These are phyloP conservation scores for Wickerhamomyces bovis DNA, from an alignment of 805 yeast genomes.

Conservation along the genomic window DNA sequence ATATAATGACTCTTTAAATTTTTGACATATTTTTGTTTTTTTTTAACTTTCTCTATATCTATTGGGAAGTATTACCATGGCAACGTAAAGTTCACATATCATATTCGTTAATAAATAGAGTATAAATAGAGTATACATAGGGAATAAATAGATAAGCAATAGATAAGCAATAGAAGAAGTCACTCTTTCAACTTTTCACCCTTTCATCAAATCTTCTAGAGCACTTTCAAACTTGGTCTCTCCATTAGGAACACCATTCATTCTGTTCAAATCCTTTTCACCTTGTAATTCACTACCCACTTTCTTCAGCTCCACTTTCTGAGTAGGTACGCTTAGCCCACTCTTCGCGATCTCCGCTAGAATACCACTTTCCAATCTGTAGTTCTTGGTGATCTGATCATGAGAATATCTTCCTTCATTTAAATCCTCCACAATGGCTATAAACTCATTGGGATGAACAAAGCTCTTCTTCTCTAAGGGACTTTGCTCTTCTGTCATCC, in stretches of 20 bases:
- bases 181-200: too few species aligned
- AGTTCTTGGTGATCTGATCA: slow-evolving; percentile 10
- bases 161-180: too few species aligned
- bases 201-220: slow-evolving; percentile 10
- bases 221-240: slow-evolving; percentile 12
- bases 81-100: too few species aligned
- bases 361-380: slow-evolving; percentile 7
- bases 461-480: not conserved
- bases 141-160: too few species aligned
- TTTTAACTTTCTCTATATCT: too few species aligned
- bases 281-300: slow-evolving; percentile 5
- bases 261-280: slow-evolving; percentile 9
- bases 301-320: slow-evolving; percentile 1
- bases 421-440: slow-evolving; percentile 17
- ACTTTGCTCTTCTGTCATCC: slow-evolving; percentile 3
- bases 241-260: slow-evolving; percentile 12
- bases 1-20: too few species aligned
- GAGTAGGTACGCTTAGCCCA: not conserved
- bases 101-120: too few species aligned
- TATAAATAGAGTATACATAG: too few species aligned
- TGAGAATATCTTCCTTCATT: slow-evolving; percentile 6
- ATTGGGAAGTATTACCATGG: too few species aligned
- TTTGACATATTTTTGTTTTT: not conserved
- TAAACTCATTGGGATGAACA: slow-evolving; percentile 15
- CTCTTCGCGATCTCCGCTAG: not conserved